These are phyloP conservation scores for Suillus discolor DNA, from an alignment of 768 basidiomycete genomes.

Conservation along the genomic window DNA sequence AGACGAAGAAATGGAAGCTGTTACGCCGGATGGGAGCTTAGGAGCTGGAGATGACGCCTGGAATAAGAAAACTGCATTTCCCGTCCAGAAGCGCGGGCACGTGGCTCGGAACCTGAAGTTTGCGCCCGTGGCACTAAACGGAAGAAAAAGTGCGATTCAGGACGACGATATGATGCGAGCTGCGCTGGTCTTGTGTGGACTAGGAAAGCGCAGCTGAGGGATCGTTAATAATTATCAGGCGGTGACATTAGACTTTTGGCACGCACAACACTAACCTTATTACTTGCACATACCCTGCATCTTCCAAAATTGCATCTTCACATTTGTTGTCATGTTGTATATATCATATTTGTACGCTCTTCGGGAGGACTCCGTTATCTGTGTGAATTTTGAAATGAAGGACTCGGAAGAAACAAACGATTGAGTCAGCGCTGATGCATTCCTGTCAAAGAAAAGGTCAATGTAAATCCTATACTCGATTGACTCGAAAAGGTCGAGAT, in stretches of 20 bases:
- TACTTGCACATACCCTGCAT: conserved; percentile 9
- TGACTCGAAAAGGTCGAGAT: neutral
- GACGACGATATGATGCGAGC: conserved; percentile 75
- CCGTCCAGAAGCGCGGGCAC: conserved; percentile 1
- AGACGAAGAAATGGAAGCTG: conserved; percentile 63
- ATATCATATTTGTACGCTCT: neutral
- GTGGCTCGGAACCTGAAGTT: conserved; percentile 6
- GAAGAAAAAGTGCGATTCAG: conserved; percentile 30
- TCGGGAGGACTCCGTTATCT: neutral
- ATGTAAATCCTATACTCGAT: neutral
- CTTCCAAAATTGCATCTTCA: conserved; percentile 4
- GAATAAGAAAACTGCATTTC: conserved; percentile 19
- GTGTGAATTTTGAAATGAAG: neutral
- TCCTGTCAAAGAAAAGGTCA: neutral
- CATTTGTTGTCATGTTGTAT: neutral
- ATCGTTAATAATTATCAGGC: neutral
- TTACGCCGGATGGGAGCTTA: conserved; percentile 63
- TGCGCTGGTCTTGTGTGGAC: conserved; percentile 66
- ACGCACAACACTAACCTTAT: conserved; percentile 2
- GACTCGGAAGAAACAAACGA: neutral
- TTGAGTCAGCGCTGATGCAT: neutral
- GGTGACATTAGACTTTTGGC: neutral
- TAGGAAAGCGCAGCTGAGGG: conserved; percentile 30
- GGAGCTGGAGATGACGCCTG: conserved; percentile 44
- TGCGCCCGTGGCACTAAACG: neutral